A percentile compares a stretch with the other conserved stretches of the same genome.
Evolutionary conservation across 176 grass and related monocot species (phyloP).

Genomic region (Aegilops sharonensis): DNA sequence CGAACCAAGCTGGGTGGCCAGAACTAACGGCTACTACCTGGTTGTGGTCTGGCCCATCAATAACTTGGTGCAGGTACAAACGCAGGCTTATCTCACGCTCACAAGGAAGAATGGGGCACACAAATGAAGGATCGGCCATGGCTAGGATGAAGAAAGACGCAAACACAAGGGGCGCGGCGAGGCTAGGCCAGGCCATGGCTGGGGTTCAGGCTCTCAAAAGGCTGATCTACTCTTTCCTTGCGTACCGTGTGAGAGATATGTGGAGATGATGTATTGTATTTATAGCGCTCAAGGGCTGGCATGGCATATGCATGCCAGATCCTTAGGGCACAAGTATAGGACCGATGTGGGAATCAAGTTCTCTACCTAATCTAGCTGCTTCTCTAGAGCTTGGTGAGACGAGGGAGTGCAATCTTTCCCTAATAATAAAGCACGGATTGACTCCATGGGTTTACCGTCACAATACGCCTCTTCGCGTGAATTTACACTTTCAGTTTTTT

Average conservation of each 20-base stretch:
- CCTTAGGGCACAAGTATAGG: not conserved
- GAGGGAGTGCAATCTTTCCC: not conserved
- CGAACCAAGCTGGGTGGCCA: not conserved
- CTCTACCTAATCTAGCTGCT: not conserved
- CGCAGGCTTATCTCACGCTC: not conserved
- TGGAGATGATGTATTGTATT: not conserved
- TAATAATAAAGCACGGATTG: no score
- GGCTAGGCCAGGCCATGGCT: not conserved
- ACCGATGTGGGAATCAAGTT: not conserved
- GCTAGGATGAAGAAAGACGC: not conserved
- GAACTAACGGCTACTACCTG: not conserved
- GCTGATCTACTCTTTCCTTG: not conserved
- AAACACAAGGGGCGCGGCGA: not conserved
- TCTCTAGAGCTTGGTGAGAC: not conserved
- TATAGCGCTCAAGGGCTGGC: not conserved
- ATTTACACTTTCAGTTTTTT: no score
- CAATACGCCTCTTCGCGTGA: no score
- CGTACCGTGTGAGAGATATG: not conserved
- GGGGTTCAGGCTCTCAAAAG: not conserved
- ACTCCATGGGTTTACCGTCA: no score
- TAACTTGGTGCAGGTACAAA: not conserved
- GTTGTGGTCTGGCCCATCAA: not conserved
- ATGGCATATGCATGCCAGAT: not conserved
- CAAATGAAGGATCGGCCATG: not conserved
- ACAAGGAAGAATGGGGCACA: constrained; percentile 2